phyloP scores from a whole-genome alignment of 2,329 filamentous ascomycete genomes.

The Colletotrichum abscissum region DNA sequence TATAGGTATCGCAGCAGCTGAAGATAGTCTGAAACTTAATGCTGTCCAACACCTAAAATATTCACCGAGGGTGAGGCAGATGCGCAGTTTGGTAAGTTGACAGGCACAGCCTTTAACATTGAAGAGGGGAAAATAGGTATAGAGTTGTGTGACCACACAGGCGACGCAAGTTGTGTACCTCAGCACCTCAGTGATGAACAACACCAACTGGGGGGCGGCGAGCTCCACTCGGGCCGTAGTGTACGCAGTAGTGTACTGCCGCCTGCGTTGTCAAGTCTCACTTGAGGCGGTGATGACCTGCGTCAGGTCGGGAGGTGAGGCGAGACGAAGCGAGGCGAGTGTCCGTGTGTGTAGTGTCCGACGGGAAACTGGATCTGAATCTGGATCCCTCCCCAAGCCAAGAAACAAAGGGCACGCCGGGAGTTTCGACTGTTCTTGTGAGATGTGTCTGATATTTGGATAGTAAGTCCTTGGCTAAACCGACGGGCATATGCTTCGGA shows the following conservation, averaged over 20 bases:
- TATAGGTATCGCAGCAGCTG: neutral
- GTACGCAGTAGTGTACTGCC: neutral
- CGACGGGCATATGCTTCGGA: neutral
- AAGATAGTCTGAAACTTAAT: neutral
- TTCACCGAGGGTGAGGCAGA: neutral
- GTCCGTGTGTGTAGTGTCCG: neutral
- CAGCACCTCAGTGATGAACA: neutral
- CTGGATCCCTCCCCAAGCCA: slow-evolving; percentile 13
- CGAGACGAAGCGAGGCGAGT: slow-evolving; percentile 4
- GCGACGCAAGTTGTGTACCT: neutral
- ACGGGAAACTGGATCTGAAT: neutral
- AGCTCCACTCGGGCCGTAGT: neutral
- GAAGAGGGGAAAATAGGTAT: neutral
- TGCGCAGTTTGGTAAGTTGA: neutral
- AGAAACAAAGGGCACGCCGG: slow-evolving; percentile 9
- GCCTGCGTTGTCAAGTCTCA: slow-evolving; percentile 14
- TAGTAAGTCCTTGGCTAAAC: neutral
- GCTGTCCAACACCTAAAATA: neutral
- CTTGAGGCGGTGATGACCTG: slow-evolving; percentile 14
- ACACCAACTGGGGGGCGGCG: neutral
- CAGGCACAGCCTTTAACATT: neutral
- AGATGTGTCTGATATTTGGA: neutral
- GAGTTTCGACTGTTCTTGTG: slow-evolving; percentile 1
- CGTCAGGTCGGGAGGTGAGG: neutral
- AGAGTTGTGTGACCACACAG: neutral